Base-by-base conservation (phyloP, 164 flowering plant genomes). In the Protea cynaroides region DNA sequence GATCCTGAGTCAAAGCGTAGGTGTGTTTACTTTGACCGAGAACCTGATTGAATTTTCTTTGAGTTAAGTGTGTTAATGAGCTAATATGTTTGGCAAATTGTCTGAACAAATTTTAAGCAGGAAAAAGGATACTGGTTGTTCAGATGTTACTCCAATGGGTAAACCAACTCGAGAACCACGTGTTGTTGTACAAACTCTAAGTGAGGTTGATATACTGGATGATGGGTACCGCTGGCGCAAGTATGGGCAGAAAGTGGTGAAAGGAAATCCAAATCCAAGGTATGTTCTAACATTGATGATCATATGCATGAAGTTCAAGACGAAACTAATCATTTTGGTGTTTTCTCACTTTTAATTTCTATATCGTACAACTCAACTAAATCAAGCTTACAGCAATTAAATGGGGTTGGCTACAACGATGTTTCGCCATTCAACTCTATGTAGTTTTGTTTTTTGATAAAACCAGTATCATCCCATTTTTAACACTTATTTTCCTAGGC, bases 1-100 rank as follows among this genome's bases (percentile, higher is more conserved):
- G 65, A 65, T 69, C 76, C 79, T 13, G 79, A 75, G 63, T 67
- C 81, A 21, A 84, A 84, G 63, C 72, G 80, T 67, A 79, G 75
- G 89, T 84, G 40, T 34, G 40, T 40, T 46, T 3, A 34, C 55
- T 59, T 47, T 22, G 21, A 18, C 50, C 4, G 6, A 11, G 51
- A n/a, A 19, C 62, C 36, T 29, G 50, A 37, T 54, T 24, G 12
- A 1, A 34, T 29, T 59, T 18, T n/a, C n/a, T 24, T 25, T 40
- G 9, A 40, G 4, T 40, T 40, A 4, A 14, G 34, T 37, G 47
- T 44, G 11, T 53, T 18, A 19, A 19, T 52, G 46, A 22, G 2
- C 54, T 58, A 38, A 57, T 23, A 13, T 64, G n/a, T n/a, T n/a
- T n/a, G n/a, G n/a, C 47, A 47, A 64, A 59, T 29, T 36, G 6